Base-by-base conservation (phyloP, 2,329 filamentous ascomycete species). In the Talaromyces sp. region DNA sequence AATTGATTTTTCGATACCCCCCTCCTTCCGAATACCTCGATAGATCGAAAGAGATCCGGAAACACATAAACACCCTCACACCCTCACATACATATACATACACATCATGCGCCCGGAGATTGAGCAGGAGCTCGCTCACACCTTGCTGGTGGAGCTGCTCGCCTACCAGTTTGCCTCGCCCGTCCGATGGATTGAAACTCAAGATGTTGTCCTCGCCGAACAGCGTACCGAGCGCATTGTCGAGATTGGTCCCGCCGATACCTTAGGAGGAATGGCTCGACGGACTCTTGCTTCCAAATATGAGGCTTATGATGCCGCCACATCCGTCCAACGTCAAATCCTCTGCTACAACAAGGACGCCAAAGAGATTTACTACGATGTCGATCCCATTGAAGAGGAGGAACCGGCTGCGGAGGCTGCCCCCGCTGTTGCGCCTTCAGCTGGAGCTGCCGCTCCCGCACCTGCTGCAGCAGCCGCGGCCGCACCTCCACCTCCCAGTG, bases 311-410 rank as follows among this genome's bases (percentile, higher is more conserved):
- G 94, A 99, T 77, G 94, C 94, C 51, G 94, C 94, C 57, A 93
- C 93, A 69, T 97, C 93, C 7, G 88, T 97, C 39, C 92, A 97
- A 78, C 86, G 94, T 73, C 93, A 97, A 75, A 97, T 99, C 72
- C 85, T 99, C 52, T 97, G 94, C 82, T 99, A 97, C 81, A 97
- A 96, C 82, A 99, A 99, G 77, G 94, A 99, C 70, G 89, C 91
- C 51, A 97, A 97, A 75, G 94, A 99, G 75, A 99, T 99, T 62
- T 99, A 99, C 81, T 99, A 99, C 76, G 93, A 97, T 71, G 92
- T 96, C 40, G 94, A 99, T 69, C 94, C 94, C 0, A 81, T 96
- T 27, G 91, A 95, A 68, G 94, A 99, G 52, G 94, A 97, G 75
- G 88, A 88, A 68, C 72, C 82, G 45, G 58, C 70, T 35, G 54